Conservation (phyloP, 192 early-diverging fungal species). For the Geosiphon pyriformis region DNA sequence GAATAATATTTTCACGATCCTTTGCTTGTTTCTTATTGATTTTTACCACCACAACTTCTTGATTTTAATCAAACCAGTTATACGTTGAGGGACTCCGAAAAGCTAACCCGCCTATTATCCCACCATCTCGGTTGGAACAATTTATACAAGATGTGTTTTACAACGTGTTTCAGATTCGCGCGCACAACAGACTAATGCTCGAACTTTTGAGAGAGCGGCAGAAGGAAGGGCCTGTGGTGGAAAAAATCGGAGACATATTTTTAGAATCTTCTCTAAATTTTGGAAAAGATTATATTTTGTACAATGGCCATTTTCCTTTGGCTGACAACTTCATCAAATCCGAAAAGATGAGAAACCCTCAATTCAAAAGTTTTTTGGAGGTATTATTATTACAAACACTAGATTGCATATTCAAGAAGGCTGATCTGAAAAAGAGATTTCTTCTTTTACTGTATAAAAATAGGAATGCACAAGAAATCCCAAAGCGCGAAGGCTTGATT, state of each 20-base stretch:
- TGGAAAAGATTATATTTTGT: slow-evolving; percentile 63
- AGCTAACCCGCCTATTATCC: slow-evolving; percentile 24
- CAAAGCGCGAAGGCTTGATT: slow-evolving; percentile 30
- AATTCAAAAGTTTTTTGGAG: slow-evolving; percentile 70
- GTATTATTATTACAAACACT: no score
- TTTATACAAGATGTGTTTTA: slow-evolving; percentile 71
- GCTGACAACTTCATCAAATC: slow-evolving; percentile 66
- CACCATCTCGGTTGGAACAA: slow-evolving; percentile 21
- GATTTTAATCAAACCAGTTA: slow-evolving; percentile 1
- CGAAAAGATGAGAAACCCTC: slow-evolving; percentile 59
- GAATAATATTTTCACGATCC: not conserved
- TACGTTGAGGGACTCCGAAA: slow-evolving; percentile 15
- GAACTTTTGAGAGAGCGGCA: slow-evolving; percentile 55
- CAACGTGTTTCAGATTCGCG: slow-evolving; percentile 61
- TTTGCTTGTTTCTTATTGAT: no score
- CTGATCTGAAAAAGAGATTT: no score
- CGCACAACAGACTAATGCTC: slow-evolving; percentile 50
- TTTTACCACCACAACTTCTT: no score
- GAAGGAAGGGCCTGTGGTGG: slow-evolving; percentile 61
- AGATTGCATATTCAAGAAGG: no score
- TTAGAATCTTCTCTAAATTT: slow-evolving; percentile 57
- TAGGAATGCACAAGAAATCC: slow-evolving; percentile 30
- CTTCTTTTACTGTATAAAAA: no score
- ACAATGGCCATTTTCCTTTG: slow-evolving; percentile 74
- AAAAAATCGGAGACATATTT: slow-evolving; percentile 80